Evolutionary conservation across 139 green algal genomes (phyloP).

Genomic region (Astrephomene gubernaculifera): DNA sequence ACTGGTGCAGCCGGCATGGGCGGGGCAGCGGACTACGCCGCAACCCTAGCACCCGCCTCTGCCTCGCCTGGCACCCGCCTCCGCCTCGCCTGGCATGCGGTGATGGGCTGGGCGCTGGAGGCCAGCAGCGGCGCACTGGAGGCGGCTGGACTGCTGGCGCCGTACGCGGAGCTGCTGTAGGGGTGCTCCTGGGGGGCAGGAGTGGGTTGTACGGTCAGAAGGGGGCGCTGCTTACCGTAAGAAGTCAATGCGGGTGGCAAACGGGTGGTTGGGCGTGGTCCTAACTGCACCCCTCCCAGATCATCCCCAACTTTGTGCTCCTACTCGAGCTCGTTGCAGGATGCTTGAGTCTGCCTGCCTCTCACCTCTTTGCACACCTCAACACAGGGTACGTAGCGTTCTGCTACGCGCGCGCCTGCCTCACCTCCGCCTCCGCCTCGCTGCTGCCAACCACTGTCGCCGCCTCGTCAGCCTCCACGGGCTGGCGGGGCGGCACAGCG

Average conservation of each 20-base stretch:
- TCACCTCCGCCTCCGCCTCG: not conserved
- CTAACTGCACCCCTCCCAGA: too few species aligned
- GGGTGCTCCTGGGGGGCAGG: not conserved
- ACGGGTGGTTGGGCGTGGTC: too few species aligned
- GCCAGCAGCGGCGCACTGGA: not conserved
- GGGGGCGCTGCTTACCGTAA: too few species aligned
- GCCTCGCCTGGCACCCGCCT: not conserved
- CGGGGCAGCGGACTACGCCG: not conserved
- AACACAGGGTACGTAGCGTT: not conserved
- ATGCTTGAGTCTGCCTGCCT: too few species aligned
- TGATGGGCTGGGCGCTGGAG: not conserved
- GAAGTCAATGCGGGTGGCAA: too few species aligned
- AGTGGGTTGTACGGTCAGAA: not conserved
- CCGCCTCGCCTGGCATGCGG: constrained; percentile 14
- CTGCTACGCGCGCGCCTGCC: constrained; percentile 18
- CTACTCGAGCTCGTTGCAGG: too few species aligned
- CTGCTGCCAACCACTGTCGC: not conserved
- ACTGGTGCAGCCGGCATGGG: not conserved
- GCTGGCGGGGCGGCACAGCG: constrained; percentile 22
- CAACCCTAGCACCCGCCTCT: not conserved
- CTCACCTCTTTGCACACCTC: too few species aligned
- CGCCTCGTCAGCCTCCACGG: not conserved
- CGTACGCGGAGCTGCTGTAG: not conserved
- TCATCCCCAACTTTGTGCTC: too few species aligned
- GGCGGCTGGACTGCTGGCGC: not conserved